Percentiles rank a stretch among this genome's conserved stretches.
These are phyloP conservation scores for Dothideomycetes sp. DNA, from an alignment of 2,329 filamentous ascomycete species.

Conservation along the genomic window DNA sequence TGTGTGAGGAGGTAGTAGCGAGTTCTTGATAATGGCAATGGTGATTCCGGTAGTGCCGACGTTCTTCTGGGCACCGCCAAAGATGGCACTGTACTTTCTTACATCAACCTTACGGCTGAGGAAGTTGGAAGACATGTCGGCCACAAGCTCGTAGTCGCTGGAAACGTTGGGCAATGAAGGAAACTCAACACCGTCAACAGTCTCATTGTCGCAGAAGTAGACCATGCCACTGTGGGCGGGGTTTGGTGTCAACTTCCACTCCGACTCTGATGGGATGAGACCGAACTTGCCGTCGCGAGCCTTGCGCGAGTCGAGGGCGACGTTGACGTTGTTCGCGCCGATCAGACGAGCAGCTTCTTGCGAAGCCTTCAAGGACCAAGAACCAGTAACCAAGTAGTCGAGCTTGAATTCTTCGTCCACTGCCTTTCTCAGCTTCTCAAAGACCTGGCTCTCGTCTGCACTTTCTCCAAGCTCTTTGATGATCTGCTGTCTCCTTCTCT, in stretches of 20 bases:
- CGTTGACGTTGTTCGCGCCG: slow-evolving; percentile 70
- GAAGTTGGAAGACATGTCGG: slow-evolving; percentile 93
- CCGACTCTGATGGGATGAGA: slow-evolving; percentile 65
- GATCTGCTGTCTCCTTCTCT: slow-evolving; percentile 53
- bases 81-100: slow-evolving; percentile 71
- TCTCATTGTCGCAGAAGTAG: slow-evolving; percentile 93
- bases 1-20: slow-evolving; percentile 58
- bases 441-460: slow-evolving; percentile 47
- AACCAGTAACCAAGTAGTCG: slow-evolving; percentile 85
- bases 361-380: slow-evolving; percentile 82
- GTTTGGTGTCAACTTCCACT: slow-evolving; percentile 62
- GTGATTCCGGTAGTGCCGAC: slow-evolving; percentile 79
- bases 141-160: slow-evolving; percentile 58
- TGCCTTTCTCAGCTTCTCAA: slow-evolving; percentile 45
- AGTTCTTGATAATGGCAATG: slow-evolving; percentile 75
- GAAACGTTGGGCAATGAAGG: slow-evolving; percentile 62
- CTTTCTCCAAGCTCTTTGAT: slow-evolving; percentile 46
- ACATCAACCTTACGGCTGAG: slow-evolving; percentile 71
- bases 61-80: slow-evolving; percentile 92
- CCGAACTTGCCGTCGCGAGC: slow-evolving; percentile 74
- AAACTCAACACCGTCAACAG: slow-evolving; percentile 88
- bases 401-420: slow-evolving; percentile 54
- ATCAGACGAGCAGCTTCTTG: slow-evolving; percentile 73
- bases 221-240: slow-evolving; percentile 58
- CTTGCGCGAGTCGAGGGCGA: slow-evolving; percentile 57